Evolutionary conservation across 2,329 filamentous ascomycete genomes (phyloP).

Genomic region (Fusarium pseudograminearum): DNA sequence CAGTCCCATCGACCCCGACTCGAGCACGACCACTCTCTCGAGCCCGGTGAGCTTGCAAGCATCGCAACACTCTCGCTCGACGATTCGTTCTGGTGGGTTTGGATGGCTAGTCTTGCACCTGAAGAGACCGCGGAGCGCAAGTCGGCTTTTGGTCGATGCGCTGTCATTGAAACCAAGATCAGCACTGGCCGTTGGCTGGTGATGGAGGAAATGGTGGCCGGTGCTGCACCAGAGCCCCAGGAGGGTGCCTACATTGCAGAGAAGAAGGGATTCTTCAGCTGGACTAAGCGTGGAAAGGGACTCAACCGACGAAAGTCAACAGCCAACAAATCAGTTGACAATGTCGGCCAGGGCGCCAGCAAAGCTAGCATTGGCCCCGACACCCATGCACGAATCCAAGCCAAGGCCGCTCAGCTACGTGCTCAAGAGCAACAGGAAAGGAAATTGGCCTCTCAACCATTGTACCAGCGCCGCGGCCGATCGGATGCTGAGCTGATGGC

Average conservation of each 20-base stretch:
- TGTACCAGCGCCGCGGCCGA: constrained; percentile 63
- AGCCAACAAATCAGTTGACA: constrained; percentile 69
- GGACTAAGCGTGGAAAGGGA: constrained; percentile 76
- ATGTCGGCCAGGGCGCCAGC: constrained; percentile 66
- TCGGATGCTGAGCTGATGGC: constrained; percentile 68
- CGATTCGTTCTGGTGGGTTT: constrained; percentile 99
- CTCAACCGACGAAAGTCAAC: constrained; percentile 77
- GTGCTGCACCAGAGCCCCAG: constrained; percentile 85
- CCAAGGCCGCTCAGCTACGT: constrained; percentile 86
- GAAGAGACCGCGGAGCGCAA: constrained; percentile 90
- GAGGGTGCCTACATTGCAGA: constrained; percentile 91
- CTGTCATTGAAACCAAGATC: constrained; percentile 89
- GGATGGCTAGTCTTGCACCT: constrained; percentile 94
- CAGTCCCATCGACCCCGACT: constrained; percentile 83
- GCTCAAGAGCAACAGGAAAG: constrained; percentile 73
- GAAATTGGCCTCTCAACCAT: constrained; percentile 56
- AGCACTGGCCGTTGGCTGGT: constrained; percentile 87
- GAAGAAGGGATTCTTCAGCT: constrained; percentile 95
- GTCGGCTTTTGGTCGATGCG: constrained; percentile 92
- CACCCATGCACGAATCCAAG: constrained; percentile 92
- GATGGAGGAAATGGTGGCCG: constrained; percentile 96
- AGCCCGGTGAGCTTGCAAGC: constrained; percentile 94
- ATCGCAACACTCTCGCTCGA: constrained; percentile 89
- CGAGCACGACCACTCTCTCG: constrained; percentile 76
- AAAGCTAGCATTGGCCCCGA: constrained; percentile 89